Base-by-base conservation (phyloP, 208 protist genomes). In the Crithidia expoeki region DNA sequence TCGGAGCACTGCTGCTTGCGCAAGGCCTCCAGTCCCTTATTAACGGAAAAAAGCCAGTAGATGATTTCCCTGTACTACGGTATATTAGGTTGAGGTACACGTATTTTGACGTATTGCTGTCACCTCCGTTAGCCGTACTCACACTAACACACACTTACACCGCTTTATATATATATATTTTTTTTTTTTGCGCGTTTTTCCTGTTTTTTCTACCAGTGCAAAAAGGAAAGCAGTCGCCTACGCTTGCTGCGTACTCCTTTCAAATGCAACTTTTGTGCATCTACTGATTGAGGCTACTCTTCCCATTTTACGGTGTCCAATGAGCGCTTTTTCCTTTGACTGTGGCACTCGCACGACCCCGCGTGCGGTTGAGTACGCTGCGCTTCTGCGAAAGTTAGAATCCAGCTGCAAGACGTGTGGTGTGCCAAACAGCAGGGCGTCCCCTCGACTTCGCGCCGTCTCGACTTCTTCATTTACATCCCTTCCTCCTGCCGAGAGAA, bases 361-460 rank as follows among this genome's bases (percentile, higher is more conserved):
- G 9, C 30, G 5, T 6, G 14, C 23, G 1, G 44, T 19, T 21
- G 21, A 38, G 49, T 67, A 67, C 47, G 46, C 61, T n/a, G 9
- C 12, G 11, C 47, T 67, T 2, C 33, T 67, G n/a, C 61, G 33
- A 21, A 67, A 46, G 34, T 23, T 67, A 5, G 34, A 55, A 23
- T 55, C 33, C 0, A 67, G 61, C 47, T 67, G 61, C 33, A 2
- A 4, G 19, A 57, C 49, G 34, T 47, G 33, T 14, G 7, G 23
- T 17, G 14, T n/a, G 11, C n/a, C 19, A 28, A 16, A 44, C 55
- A 28, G 30, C 30, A 21, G 21, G 23, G 32, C 55, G 12, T 27
- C n/a, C 21, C 4, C 55, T n/a, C 21, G 34, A 16, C 10, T 34
- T 30, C 25, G 12, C n/a, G 6, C 0, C 55, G 21, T 34, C 34